These are phyloP conservation scores for Aquilaria sinensis DNA, from an alignment of 345 rosid genomes.

Conservation along the genomic window DNA sequence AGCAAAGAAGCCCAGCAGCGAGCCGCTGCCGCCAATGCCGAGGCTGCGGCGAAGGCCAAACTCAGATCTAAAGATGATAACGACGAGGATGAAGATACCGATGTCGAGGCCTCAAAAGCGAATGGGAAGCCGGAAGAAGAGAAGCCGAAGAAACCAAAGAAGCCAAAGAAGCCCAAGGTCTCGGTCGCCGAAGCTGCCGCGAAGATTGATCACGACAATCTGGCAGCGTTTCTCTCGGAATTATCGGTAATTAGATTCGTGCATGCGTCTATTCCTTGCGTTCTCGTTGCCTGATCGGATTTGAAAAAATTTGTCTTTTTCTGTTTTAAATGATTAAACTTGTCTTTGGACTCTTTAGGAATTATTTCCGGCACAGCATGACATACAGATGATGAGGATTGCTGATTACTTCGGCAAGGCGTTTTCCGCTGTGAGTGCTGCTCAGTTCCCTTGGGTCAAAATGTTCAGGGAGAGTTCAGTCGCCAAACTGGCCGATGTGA, in stretches of 20 bases:
- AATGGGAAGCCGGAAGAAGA: constrained; percentile 24
- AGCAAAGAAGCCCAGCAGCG: constrained; percentile 29
- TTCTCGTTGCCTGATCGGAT: constrained; percentile 12
- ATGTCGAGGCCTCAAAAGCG: constrained; percentile 23
- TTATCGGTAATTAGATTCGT: constrained; percentile 24
- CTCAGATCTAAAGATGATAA: constrained; percentile 30
- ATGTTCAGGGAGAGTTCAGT: constrained; percentile 48
- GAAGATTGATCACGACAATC: constrained; percentile 51
- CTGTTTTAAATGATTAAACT: neutral
- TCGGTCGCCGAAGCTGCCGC: constrained; percentile 57
- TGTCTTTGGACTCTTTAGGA: constrained; percentile 23
- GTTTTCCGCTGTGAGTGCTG: constrained; percentile 41
- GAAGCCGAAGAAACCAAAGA: constrained; percentile 45
- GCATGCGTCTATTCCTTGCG: neutral
- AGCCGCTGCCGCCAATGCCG: constrained; percentile 18
- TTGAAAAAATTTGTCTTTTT: constrained; percentile 6
- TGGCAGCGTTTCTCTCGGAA: constrained; percentile 45
- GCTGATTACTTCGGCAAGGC: constrained; percentile 68
- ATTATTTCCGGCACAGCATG: constrained; percentile 41
- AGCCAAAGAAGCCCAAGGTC: constrained; percentile 69
- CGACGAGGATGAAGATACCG: constrained; percentile 34
- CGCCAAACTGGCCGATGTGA: constrained; percentile 48
- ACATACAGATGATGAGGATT: constrained; percentile 61
- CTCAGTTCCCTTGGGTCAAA: constrained; percentile 65
- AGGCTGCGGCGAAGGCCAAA: constrained; percentile 19